Base-by-base conservation (phyloP, 2,329 filamentous ascomycete genomes). In the Trichophyton benhamiae region DNA sequence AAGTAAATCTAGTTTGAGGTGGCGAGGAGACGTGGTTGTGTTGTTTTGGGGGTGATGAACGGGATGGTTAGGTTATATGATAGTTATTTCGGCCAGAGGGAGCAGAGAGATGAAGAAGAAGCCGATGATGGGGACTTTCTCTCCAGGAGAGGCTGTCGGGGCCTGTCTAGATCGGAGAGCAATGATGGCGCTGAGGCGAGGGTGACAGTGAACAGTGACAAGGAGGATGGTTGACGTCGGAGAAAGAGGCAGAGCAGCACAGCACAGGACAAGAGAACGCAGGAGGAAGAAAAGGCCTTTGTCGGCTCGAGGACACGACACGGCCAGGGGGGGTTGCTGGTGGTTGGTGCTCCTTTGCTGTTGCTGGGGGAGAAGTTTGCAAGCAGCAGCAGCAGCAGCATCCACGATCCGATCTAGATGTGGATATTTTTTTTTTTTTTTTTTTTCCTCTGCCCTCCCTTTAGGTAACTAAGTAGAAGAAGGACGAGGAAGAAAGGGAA, bases 1-100 rank as follows among this genome's bases (percentile, higher is more conserved):
- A 46, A 44, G 20, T 42, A 58, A 44, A 58, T 58, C 42, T 58
- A 58, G 57, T 46, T 59, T 46, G 57, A 30, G 41, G 57, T 44
- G 57, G 41, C 41, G 57, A 44, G 27, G 44, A 22, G 44, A 59
- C 36, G 25, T 33, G 41, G 41, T 59, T 25, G 20, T 59, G 38
- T 59, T 25, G 38, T 58, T 42, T 27, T 22, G 49, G 41, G 41
- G 41, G 41, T 7, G 41, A 44, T 44, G 41, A 44, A 44, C n/a
- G 15, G n/a, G 41, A 44, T 44, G 11, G 41, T n/a, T 44, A 15
- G 41, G 13, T 44, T 44, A n/a, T 27, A 49, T 49, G 22, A 49
- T 36, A 15, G 33, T n/a, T 44, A 44, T 44, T 15, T 44, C 41
- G 41, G 41, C n/a, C 15, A 44, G 41, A 44, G 41, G 41, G 41